Evolutionary conservation across 495 filamentous ascomycete genomes (phyloP), one percentile per base, ranked within the genome.

Genomic region (Penicillium samsonianum): DNA sequence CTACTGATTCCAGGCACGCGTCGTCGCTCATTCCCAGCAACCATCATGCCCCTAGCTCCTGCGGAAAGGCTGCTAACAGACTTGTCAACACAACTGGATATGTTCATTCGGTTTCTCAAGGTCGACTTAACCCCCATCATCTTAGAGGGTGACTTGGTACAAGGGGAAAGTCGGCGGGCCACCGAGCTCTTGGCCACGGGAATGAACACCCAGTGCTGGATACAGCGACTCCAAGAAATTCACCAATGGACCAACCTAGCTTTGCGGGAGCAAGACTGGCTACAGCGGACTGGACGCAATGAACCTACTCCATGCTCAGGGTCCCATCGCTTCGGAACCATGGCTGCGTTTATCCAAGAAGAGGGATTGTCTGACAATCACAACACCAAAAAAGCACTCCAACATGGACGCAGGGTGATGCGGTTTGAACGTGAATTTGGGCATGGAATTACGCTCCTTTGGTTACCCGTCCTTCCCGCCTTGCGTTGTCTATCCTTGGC

Each of bases 201-300:
- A 25, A 44, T 2, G 19, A 44, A 44, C 42, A 44, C 42, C 20
- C 12, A 43, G 10, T 11, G 19, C 19, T 43, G 41, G 41, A 22
- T 43, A 23, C 41, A 43, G 12, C 41, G 41, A 6, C 7, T 43
- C 19, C 41, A 43, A 17, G 41, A 43, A 22, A 23, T 43, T 11
- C 41, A 43, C 22, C 20, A 43, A 23, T 43, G 41, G 41, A 43
- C 41, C 41, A 43, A 43, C 41, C 41, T 43, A 14, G 41, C 41
- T 43, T 43, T 43, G 19, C 22, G 41, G 41, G 41, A 43, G 41
- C 41, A 43, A 43, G 19, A 43, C 19, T 43, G 41, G 41, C 41
- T 43, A 8, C 41, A 14, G 19, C 41, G 41, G 19, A 43, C 41
- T 23, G 41, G 41, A 43, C 41, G 41, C 41, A 43, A 43, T 43